Conservation (phyloP, 1,139 yeast genomes). For the Suzukiozyma palmioleophila region DNA sequence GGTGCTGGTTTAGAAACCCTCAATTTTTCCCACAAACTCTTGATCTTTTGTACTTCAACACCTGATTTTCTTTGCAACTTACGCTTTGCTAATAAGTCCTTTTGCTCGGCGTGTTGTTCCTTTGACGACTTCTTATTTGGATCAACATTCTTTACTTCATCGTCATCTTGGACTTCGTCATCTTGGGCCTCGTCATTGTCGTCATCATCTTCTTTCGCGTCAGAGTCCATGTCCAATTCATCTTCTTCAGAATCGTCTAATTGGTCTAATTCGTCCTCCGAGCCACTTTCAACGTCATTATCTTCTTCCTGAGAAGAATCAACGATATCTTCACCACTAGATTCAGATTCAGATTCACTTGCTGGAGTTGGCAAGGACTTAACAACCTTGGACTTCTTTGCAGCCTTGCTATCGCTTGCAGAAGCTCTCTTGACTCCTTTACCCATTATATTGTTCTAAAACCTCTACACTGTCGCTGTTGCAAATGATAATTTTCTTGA, state of each 20-base stretch:
- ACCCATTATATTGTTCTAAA: conserved; percentile 10
- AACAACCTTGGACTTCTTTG: conserved; percentile 26
- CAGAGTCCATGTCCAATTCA: conserved; percentile 16
- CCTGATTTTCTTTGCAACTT: conserved; percentile 86
- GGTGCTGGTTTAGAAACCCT: conserved; percentile 83
- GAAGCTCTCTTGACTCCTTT: conserved; percentile 34
- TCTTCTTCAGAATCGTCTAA: conserved; percentile 13
- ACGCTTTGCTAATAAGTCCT: conserved; percentile 72
- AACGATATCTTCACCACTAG: conserved; percentile 8
- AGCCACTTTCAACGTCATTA: conserved; percentile 14
- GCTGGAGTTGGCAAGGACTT: conserved; percentile 14
- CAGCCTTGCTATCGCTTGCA: conserved; percentile 13
- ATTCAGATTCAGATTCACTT: conserved; percentile 12
- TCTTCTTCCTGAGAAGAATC: conserved; percentile 15
- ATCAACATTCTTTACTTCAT: conserved; percentile 18
- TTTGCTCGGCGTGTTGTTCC: conserved; percentile 82
- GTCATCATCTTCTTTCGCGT: conserved; percentile 15
- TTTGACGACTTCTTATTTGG: conserved; percentile 51
- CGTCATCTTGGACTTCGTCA: conserved; percentile 13
- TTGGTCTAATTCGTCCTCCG: conserved; percentile 15
- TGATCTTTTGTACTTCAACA: conserved; percentile 76
- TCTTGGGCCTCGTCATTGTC: conserved; percentile 14
- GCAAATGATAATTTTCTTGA: too few species aligned
- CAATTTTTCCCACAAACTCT: conserved; percentile 84
- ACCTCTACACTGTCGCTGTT: too few species aligned